Percentiles rank a stretch among this genome's conserved stretches.
phyloP scores from a whole-genome alignment of 495 filamentous ascomycete genomes.

The Staphylotrichum tortipilum region DNA sequence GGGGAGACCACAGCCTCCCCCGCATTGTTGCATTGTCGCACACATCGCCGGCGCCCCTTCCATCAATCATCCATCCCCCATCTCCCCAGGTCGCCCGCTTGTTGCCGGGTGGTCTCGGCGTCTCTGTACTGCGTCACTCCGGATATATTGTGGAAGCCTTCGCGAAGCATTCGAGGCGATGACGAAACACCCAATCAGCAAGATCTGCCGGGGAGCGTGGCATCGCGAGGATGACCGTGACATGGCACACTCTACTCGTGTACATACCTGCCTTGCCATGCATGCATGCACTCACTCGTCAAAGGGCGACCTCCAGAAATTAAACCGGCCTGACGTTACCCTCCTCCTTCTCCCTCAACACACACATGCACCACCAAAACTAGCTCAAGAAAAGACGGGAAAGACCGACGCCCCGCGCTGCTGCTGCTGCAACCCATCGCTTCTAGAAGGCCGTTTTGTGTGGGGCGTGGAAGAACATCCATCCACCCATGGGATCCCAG shows the following conservation, averaged over 20 bases:
- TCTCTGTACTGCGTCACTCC: conserved; percentile 3
- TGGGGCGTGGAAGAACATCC: too few species aligned
- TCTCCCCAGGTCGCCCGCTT: too few species aligned
- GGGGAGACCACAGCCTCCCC: conserved; percentile 3
- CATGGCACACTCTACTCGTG: too few species aligned
- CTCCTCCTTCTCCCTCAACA: too few species aligned
- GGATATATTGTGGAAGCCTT: conserved; percentile 19
- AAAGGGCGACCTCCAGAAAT: neutral
- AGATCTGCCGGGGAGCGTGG: neutral
- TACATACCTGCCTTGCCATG: too few species aligned
- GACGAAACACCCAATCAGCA: conserved; percentile 3
- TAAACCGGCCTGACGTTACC: too few species aligned
- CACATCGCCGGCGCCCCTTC: too few species aligned
- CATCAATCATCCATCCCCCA: too few species aligned
- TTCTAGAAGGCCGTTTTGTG: neutral
- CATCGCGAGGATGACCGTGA: too few species aligned
- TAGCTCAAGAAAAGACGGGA: conserved; percentile 6
- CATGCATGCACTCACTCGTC: neutral
- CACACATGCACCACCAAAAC: too few species aligned
- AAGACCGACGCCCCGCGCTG: neutral
- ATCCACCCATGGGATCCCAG: conserved; percentile 11
- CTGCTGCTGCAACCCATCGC: conserved; percentile 3
- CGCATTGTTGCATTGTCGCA: conserved; percentile 4
- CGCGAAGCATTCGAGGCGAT: conserved; percentile 7
- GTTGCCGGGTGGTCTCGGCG: too few species aligned